phyloP scores from a whole-genome alignment of 148 eudicot genomes.

The Heliamphora exappendiculata region DNA sequence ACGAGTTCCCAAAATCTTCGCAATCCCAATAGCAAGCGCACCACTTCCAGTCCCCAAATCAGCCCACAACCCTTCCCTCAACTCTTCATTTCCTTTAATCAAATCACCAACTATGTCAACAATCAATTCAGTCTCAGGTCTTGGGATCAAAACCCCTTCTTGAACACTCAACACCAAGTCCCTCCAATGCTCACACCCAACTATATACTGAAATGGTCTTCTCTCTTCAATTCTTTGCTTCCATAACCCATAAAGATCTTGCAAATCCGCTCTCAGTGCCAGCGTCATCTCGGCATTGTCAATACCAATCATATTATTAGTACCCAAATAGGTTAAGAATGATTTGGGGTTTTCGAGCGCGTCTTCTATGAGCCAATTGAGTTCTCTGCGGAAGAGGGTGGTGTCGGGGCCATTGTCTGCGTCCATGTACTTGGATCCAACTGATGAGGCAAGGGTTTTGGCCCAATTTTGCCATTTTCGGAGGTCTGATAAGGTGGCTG shows the following conservation, averaged over 20 bases:
- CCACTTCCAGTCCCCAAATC: slow-evolving; percentile 98
- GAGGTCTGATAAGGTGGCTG: slow-evolving; percentile 47
- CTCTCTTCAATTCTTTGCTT: slow-evolving; percentile 63
- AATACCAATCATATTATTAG: background rate
- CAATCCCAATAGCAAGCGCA: slow-evolving; percentile 84
- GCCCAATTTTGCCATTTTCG: slow-evolving; percentile 66
- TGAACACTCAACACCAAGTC: slow-evolving; percentile 81
- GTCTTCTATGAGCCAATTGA: slow-evolving; percentile 82
- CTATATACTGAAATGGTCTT: slow-evolving; percentile 89
- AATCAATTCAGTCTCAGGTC: slow-evolving; percentile 82
- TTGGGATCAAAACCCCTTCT: slow-evolving; percentile 89
- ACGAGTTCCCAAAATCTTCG: slow-evolving; percentile 45
- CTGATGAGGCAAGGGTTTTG: slow-evolving; percentile 43
- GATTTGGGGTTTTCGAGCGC: slow-evolving; percentile 38
- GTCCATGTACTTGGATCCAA: slow-evolving; percentile 40
- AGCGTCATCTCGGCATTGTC: slow-evolving; percentile 12
- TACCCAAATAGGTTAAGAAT: slow-evolving; percentile 18
- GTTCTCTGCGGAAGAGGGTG: slow-evolving; percentile 52
- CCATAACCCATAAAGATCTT: slow-evolving; percentile 60
- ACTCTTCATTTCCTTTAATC: slow-evolving; percentile 23
- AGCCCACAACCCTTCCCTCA: slow-evolving; percentile 76
- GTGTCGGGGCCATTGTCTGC: slow-evolving; percentile 61
- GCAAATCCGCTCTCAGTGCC: slow-evolving; percentile 41
- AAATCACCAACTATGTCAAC: slow-evolving; percentile 62
- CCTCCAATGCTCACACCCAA: slow-evolving; percentile 99